Evolutionary conservation across 2,329 filamentous ascomycete genomes (phyloP).

Genomic region (Colletotrichum aenigma): DNA sequence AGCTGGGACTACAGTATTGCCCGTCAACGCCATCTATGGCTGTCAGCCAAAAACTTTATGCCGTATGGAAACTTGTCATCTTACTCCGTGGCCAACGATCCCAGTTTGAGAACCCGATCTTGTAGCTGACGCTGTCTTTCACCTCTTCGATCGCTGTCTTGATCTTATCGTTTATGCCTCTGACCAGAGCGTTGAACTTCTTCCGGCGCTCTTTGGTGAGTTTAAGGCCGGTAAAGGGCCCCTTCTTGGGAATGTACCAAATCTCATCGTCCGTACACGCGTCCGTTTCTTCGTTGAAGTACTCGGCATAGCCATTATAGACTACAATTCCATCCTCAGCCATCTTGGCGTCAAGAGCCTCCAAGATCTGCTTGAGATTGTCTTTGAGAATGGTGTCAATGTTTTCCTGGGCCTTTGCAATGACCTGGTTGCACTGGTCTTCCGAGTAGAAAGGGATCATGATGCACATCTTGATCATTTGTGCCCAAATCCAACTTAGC

Average conservation of each 20-base stretch:
- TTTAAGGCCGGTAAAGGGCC: conserved; percentile 21
- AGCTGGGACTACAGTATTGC: neutral
- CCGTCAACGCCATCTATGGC: neutral
- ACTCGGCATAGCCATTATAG: conserved; percentile 32
- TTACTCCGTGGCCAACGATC: neutral
- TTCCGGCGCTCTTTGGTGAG: conserved; percentile 30
- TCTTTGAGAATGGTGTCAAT: conserved; percentile 28
- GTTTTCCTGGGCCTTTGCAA: conserved; percentile 29
- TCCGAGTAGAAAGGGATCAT: conserved; percentile 21
- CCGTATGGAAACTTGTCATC: neutral
- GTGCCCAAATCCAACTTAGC: neutral
- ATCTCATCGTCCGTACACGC: conserved; percentile 20
- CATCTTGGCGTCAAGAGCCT: conserved; percentile 27
- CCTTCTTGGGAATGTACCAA: neutral
- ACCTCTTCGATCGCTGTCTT: conserved; percentile 28
- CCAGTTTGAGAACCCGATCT: conserved; percentile 33
- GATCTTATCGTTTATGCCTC: conserved; percentile 30
- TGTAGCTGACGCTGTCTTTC: conserved; percentile 18
- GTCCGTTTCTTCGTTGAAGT: conserved; percentile 31
- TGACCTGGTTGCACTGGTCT: conserved; percentile 21
- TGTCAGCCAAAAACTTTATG: neutral
- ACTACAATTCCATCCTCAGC: conserved; percentile 31
- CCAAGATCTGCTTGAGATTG: conserved; percentile 27
- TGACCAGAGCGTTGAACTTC: conserved; percentile 31
- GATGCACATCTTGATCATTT: conserved; percentile 24